phyloP scores from a whole-genome alignment of 1,139 yeast species.

The Eremothecium cymbalariae region DNA sequence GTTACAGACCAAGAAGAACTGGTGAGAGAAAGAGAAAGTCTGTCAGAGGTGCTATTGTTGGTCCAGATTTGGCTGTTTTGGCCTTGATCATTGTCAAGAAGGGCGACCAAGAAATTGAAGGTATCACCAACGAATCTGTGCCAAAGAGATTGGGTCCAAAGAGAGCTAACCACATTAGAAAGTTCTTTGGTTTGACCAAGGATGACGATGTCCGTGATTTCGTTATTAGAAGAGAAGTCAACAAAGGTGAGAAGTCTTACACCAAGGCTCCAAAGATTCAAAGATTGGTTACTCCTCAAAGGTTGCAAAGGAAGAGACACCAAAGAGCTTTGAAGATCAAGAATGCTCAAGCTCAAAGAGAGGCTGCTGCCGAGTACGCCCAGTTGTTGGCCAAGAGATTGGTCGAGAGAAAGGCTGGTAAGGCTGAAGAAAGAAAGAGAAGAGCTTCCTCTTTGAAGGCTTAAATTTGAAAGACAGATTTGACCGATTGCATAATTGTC shows the following conservation, averaged over 20 bases:
- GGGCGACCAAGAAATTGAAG: constrained; percentile 93
- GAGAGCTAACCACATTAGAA: constrained; percentile 99
- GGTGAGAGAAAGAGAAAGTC: constrained; percentile 99
- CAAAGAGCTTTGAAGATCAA: constrained; percentile 87
- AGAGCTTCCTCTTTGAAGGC: constrained; percentile 98
- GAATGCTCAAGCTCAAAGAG: constrained; percentile 98
- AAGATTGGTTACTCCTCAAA: constrained; percentile 98
- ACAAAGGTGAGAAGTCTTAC: constrained; percentile 97
- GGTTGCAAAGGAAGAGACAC: constrained; percentile 98
- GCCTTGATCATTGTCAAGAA: constrained; percentile 92
- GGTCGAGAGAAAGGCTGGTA: constrained; percentile 96
- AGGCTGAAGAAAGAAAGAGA: constrained; percentile 97
- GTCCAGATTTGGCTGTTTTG: constrained; percentile 92
- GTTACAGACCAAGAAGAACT: constrained; percentile 99
- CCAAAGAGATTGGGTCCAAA: constrained; percentile 99
- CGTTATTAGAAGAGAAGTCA: constrained; percentile 97
- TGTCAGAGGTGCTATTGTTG: constrained; percentile 99
- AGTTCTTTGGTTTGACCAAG: constrained; percentile 97
- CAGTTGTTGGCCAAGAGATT: constrained; percentile 97
- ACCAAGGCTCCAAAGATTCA: constrained; percentile 99
- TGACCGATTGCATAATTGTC: constrained; percentile 8
- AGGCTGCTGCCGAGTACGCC: constrained; percentile 99
- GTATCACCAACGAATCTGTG: constrained; percentile 87
- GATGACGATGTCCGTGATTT: constrained; percentile 93
- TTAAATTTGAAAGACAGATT: constrained; percentile 34